Evolutionary conservation across 73 alveolate species (phyloP).

Genomic region (Paramecium primaurelia): DNA sequence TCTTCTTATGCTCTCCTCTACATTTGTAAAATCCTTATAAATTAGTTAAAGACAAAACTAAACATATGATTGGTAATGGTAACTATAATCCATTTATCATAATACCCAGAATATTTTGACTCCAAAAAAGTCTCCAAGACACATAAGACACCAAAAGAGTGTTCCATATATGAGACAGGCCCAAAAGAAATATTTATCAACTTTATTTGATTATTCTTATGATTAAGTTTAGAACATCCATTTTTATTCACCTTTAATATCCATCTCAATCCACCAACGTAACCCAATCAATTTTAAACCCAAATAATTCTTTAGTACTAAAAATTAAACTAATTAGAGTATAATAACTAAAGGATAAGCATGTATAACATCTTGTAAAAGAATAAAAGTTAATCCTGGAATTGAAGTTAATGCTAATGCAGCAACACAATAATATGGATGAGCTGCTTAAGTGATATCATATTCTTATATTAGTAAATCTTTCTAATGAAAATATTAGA

Average conservation of each 20-base stretch:
- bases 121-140: not conserved
- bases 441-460: not conserved
- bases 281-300: not conserved
- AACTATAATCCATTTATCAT: not conserved
- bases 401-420: not conserved
- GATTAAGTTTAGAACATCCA: not conserved
- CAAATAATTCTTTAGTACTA: not conserved
- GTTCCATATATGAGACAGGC: not conserved
- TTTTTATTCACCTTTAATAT: not conserved
- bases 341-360: not conserved
- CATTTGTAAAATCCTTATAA: constrained; percentile 19
- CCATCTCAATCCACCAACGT: not conserved
- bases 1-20: constrained; percentile 3
- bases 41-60: not conserved
- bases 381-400: not conserved
- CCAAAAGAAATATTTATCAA: constrained; percentile 8
- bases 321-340: not conserved
- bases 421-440: not conserved
- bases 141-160: not conserved
- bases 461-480: constrained; percentile 18
- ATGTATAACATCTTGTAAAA: not conserved
- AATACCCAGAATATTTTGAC: not conserved
- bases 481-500: not conserved
- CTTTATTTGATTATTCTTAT: not conserved
- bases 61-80: not conserved